Evolutionary conservation across 768 basidiomycete species (phyloP).

Genomic region (Phanerochaete sordida): DNA sequence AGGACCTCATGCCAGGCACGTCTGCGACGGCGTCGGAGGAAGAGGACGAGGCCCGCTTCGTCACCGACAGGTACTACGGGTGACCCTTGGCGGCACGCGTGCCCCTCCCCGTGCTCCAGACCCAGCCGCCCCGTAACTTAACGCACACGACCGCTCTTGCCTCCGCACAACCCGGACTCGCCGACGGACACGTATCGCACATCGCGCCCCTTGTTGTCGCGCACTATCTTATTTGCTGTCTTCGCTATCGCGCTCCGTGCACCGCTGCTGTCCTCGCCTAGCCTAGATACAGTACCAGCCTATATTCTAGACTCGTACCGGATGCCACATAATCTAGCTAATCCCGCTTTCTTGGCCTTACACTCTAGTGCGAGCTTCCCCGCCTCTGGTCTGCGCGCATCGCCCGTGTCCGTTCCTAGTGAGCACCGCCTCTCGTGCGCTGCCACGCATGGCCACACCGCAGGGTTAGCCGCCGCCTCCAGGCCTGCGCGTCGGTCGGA

Average conservation of each 20-base stretch:
- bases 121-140: not conserved
- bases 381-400: too few species aligned
- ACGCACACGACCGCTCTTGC: not conserved
- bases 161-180: not conserved
- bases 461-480: not conserved
- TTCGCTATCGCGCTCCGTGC: not conserved
- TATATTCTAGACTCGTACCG: constrained; percentile 1
- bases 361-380: too few species aligned
- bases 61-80: constrained; percentile 1
- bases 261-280: not conserved
- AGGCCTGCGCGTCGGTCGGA: too few species aligned
- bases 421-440: not conserved
- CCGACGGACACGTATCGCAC: not conserved
- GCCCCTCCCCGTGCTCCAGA: not conserved
- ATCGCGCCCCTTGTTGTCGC: not conserved
- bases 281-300: not conserved
- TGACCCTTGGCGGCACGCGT: too few species aligned
- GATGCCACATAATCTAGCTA: not conserved
- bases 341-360: not conserved
- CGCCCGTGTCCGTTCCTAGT: not conserved
- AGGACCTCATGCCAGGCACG: not conserved
- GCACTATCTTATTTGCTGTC: not conserved
- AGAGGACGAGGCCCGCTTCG: not conserved
- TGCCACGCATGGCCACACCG: not conserved
- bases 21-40: not conserved